Evolutionary conservation across 2,329 filamentous ascomycete species (phyloP).

Genomic region (Calycina marina): DNA sequence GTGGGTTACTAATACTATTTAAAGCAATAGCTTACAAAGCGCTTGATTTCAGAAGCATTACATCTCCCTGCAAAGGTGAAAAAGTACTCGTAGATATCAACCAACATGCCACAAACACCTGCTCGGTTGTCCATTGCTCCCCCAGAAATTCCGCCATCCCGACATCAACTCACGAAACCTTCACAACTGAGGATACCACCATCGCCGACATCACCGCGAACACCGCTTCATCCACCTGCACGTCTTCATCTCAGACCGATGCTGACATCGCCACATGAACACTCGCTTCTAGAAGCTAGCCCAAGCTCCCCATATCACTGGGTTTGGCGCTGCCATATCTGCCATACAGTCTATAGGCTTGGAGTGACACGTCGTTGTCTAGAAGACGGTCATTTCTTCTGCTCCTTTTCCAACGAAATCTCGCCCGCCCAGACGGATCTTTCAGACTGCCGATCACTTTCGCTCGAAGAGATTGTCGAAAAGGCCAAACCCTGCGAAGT

Average conservation of each 20-base stretch:
- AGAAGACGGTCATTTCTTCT: background rate
- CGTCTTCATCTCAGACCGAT: background rate
- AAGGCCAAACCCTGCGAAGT: background rate
- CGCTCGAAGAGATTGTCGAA: background rate
- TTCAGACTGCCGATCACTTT: background rate
- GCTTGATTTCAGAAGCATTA: too few relatives aligned
- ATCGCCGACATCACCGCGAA: background rate
- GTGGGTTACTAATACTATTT: too few relatives aligned
- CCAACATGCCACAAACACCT: background rate
- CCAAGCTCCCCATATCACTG: background rate
- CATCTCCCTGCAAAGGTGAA: too few relatives aligned
- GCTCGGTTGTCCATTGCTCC: background rate
- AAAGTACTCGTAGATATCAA: too few relatives aligned
- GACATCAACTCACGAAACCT: background rate
- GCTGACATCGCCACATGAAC: background rate
- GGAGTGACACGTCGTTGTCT: background rate
- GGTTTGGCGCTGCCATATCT: background rate
- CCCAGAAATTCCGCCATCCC: background rate
- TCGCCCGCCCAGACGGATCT: too few relatives aligned
- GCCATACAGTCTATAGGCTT: background rate
- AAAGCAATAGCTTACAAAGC: too few relatives aligned
- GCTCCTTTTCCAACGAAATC: background rate
- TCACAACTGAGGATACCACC: background rate
- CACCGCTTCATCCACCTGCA: background rate
- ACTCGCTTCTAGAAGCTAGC: background rate